Evolutionary conservation across 768 basidiomycete genomes (phyloP), one percentile per base, ranked within the genome.

Genomic region (Suillus luteus): DNA sequence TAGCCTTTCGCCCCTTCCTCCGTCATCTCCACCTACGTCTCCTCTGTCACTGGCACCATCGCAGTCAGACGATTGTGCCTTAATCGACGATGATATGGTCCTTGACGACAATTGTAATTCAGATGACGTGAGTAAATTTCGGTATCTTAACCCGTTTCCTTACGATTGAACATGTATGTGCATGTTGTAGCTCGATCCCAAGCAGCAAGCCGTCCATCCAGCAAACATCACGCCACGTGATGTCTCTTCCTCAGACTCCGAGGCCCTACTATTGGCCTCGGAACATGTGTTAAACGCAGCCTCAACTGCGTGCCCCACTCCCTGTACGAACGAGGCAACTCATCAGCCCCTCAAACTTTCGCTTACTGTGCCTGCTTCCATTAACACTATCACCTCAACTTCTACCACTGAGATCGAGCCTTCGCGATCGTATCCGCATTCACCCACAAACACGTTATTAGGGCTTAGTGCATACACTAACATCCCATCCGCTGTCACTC

Each of bases 11-110:
- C 43, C 71, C 48, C 72, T 73, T 59, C 70, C 73, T 7, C 78
- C 82, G 15, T 83, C 83, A 15, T 82, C 83, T 2, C 82, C 82
- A 24, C 75, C 78, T 6, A 68, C 78, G 35, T 83, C 83, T 0
- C 82, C 82, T 14, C 74, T 79, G 65, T 78, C 79, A 27, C 67
- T 69, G 41, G 71, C 77, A 43, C 72, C 76, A 43, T 77, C 80
- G 33, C 73, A 79, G 31, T 66, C 74, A 72, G 66, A 70, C 41
- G 68, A 68, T 15, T 58, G 27, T 40, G 48, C 31, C 19, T 46
- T 27, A 17, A 41, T 37, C 4, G 65, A 66, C 31, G 65, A 65
- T 43, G 60, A 65, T 60, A 55, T 61, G 17, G 19, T 49, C 33
- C 37, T 51, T 27, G 62, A 72, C 14, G 40, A 54, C 15, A 17